A percentile compares a stretch with the other conserved stretches of the same genome.
Conservation (phyloP, 1,139 yeast genomes). For the Pichia sp. region DNA sequence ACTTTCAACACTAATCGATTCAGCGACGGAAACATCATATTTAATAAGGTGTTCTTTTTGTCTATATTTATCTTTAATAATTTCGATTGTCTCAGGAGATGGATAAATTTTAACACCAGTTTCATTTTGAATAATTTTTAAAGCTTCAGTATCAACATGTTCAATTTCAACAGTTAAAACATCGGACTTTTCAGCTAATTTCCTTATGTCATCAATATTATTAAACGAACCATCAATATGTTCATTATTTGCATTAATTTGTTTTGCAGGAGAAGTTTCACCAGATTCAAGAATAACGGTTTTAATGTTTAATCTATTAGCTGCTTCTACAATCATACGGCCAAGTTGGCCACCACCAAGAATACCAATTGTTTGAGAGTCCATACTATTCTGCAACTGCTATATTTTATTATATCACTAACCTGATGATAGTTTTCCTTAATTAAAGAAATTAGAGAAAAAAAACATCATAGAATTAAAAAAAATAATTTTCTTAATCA, state of each 20-base stretch:
- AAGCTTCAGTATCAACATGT: conserved; percentile 87
- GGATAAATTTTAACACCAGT: conserved; percentile 72
- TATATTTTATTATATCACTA: no score
- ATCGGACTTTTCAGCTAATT: conserved; percentile 74
- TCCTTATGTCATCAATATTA: conserved; percentile 64
- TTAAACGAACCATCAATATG: conserved; percentile 89
- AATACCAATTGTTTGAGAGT: conserved; percentile 77
- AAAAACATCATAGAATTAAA: no score
- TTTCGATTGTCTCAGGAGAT: conserved; percentile 80
- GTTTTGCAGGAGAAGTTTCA: conserved; percentile 84
- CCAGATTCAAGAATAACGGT: conserved; percentile 76
- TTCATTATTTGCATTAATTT: conserved; percentile 68
- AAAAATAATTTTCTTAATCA: no score
- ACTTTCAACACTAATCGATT: conserved; percentile 55
- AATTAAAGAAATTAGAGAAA: no score
- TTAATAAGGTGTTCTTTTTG: conserved; percentile 76
- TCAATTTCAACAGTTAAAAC: conserved; percentile 93
- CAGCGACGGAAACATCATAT: conserved; percentile 70
- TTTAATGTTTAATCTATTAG: conserved; percentile 79
- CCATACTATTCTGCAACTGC: no score
- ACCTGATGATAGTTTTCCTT: no score
- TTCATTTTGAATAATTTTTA: conserved; percentile 50
- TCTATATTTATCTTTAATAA: conserved; percentile 84
- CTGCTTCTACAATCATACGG: conserved; percentile 98
- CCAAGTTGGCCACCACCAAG: conserved; percentile 99